phyloP scores from a whole-genome alignment of 2,329 filamentous ascomycete genomes.

The Lasiodiplodia theobromae region DNA sequence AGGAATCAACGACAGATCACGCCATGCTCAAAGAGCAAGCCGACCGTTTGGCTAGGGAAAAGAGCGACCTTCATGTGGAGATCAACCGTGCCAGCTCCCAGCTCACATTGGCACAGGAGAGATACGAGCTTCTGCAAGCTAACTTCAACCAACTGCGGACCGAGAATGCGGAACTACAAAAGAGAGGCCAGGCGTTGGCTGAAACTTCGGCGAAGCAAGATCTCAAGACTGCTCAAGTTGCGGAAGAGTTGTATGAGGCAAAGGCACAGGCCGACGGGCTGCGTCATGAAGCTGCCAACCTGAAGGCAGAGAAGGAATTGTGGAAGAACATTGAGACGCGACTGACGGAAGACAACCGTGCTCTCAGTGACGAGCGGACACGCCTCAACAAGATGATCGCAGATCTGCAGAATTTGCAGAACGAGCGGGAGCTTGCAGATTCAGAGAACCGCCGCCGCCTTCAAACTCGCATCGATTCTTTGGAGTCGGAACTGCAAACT shows the following conservation, averaged over 20 bases:
- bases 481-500: constrained; percentile 79
- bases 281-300: constrained; percentile 87
- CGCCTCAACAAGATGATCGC: constrained; percentile 83
- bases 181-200: constrained; percentile 76
- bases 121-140: constrained; percentile 86
- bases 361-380: constrained; percentile 80
- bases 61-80: constrained; percentile 81
- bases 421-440: constrained; percentile 87
- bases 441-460: constrained; percentile 81
- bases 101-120: constrained; percentile 79
- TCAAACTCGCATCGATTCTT: constrained; percentile 75
- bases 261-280: constrained; percentile 83
- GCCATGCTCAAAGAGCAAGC: constrained; percentile 84
- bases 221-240: constrained; percentile 85
- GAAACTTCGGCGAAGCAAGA: constrained; percentile 91
- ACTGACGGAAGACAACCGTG: constrained; percentile 86
- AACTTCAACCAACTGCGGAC: constrained; percentile 84
- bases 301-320: constrained; percentile 92
- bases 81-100: constrained; percentile 82
- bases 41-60: constrained; percentile 81
- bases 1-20: constrained; percentile 82
- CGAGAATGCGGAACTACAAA: constrained; percentile 87
- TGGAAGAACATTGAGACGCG: constrained; percentile 94
- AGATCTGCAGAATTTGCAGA: constrained; percentile 86
- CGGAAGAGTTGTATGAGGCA: constrained; percentile 89